Conservation (phyloP, 805 yeast species). For the Myxozyma sirexii region DNA sequence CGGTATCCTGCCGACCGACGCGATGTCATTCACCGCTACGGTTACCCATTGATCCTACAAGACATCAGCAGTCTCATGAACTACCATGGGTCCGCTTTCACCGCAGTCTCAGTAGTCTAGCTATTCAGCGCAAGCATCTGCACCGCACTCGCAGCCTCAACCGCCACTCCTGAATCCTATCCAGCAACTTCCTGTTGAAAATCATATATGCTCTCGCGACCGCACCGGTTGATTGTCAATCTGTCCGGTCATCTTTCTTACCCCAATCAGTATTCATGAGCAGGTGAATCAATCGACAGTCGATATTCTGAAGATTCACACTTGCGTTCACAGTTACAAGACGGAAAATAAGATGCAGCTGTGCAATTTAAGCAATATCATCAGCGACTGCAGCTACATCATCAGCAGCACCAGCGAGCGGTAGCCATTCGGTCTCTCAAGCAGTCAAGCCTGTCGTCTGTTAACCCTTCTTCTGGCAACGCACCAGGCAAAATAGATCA, state of each 20-base stretch:
- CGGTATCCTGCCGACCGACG: neutral
- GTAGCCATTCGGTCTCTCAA: neutral
- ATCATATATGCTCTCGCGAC: no score
- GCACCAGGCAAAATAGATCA: neutral
- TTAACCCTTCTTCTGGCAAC: neutral
- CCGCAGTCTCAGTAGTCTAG: neutral
- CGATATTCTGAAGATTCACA: neutral
- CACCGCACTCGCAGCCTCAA: neutral
- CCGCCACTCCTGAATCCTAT: no score
- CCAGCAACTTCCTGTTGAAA: no score
- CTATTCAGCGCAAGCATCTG: neutral
- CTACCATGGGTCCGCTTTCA: neutral
- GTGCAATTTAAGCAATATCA: slow-evolving; percentile 13
- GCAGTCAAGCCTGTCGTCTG: neutral
- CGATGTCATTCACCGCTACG: neutral
- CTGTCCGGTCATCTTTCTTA: no score
- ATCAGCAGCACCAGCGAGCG: slow-evolving; percentile 9
- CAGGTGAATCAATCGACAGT: neutral
- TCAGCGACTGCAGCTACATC: slow-evolving; percentile 17
- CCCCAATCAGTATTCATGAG: neutral
- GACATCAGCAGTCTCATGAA: neutral
- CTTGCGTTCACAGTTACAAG: neutral
- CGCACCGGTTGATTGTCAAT: no score
- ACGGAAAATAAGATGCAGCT: neutral
- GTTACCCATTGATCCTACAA: neutral